These are phyloP conservation scores for Nicotiana undulata DNA, from an alignment of 257 asterid genomes.

Conservation along the genomic window DNA sequence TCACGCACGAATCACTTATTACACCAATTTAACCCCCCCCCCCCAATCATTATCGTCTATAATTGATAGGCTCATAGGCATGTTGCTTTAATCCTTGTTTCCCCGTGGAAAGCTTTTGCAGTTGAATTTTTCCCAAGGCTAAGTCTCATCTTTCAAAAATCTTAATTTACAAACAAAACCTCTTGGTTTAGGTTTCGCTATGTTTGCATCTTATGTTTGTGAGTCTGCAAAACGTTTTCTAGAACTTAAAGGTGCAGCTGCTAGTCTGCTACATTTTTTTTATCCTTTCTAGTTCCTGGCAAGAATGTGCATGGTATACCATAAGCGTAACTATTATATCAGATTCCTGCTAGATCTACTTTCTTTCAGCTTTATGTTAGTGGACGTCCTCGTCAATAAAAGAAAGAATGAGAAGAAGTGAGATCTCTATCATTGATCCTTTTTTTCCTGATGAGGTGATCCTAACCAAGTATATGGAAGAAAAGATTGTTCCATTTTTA, in stretches of 20 bases:
- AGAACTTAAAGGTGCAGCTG: neutral
- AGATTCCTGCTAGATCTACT: neutral
- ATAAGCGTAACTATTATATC: neutral
- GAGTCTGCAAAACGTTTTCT: neutral
- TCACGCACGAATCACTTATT: neutral
- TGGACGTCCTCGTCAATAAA: neutral
- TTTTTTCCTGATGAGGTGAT: neutral
- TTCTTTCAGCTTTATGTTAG: neutral
- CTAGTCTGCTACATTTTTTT: neutral
- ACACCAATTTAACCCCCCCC: neutral
- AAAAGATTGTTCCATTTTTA: neutral
- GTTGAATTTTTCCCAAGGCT: neutral
- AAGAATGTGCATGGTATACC: neutral
- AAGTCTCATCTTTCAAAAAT: conserved; percentile 1
- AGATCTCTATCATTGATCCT: neutral
- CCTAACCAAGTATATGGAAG: neutral
- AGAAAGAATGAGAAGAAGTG: neutral
- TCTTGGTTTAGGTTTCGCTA: neutral
- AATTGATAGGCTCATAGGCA: neutral
- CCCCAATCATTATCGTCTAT: neutral
- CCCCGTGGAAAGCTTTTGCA: neutral
- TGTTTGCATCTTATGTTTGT: neutral
- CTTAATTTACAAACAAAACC: neutral
- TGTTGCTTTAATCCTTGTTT: neutral
- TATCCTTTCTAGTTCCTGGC: neutral